Evolutionary conservation across 208 protist genomes (phyloP).

Genomic region (Wallacemonas sp.): DNA sequence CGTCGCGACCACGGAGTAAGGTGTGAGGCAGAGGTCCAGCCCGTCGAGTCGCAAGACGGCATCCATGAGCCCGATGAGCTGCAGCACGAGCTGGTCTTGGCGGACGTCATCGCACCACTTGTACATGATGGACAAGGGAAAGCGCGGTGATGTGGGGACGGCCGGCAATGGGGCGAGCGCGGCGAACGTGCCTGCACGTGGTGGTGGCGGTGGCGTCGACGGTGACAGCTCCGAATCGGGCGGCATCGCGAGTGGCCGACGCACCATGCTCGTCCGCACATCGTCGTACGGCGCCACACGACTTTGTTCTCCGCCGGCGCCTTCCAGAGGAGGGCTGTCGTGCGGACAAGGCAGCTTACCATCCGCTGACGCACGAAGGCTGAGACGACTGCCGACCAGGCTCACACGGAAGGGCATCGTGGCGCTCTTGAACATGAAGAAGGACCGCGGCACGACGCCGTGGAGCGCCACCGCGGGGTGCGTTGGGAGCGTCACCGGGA

Average conservation of each 20-base stretch:
- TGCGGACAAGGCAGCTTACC: no score
- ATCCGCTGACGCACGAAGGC: no score
- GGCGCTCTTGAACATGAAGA: constrained; percentile 86
- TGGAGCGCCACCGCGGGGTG: constrained; percentile 51
- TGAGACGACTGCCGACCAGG: constrained; percentile 17
- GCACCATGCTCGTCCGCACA: background rate
- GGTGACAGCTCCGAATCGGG: background rate
- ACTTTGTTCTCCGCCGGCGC: no score
- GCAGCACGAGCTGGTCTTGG: constrained; percentile 97
- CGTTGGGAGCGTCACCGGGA: constrained; percentile 51
- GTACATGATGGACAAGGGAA: constrained; percentile 73
- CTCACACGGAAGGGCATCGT: constrained; percentile 68
- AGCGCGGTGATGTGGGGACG: background rate
- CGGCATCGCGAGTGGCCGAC: constrained; percentile 6
- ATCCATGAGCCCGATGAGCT: constrained; percentile 92
- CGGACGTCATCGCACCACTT: constrained; percentile 96
- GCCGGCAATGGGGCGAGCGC: background rate
- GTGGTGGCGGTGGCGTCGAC: background rate
- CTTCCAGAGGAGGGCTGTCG: no score
- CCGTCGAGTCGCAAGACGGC: constrained; percentile 89
- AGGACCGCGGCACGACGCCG: constrained; percentile 32
- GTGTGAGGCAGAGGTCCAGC: constrained; percentile 93
- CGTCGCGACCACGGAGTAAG: constrained; percentile 92
- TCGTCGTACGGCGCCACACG: no score
- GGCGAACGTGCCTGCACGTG: background rate